These are phyloP conservation scores for Rhizopogon roseolus DNA, from an alignment of 768 basidiomycete species.

Conservation along the genomic window DNA sequence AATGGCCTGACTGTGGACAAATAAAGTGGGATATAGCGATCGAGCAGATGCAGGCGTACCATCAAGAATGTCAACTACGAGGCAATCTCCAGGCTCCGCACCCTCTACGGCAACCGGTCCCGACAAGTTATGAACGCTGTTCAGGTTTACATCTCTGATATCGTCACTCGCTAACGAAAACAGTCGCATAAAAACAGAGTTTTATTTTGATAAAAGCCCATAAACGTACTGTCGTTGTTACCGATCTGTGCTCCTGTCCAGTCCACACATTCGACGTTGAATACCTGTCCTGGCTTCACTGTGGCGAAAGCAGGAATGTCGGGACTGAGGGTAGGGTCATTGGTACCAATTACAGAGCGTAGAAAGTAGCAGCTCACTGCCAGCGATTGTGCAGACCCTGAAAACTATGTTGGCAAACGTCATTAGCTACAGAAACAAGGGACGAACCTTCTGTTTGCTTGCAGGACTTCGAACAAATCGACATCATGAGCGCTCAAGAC, in stretches of 20 bases:
- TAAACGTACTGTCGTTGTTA: conserved; percentile 59
- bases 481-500: background rate
- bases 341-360: background rate
- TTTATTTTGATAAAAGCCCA: background rate
- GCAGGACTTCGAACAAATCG: conserved; percentile 32
- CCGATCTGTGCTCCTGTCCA: conserved; percentile 81
- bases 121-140: conserved; percentile 68
- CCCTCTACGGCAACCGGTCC: conserved; percentile 74
- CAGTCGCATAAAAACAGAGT: background rate
- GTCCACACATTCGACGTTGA: conserved; percentile 69
- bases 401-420: background rate
- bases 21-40: background rate
- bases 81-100: conserved; percentile 73
- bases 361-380: conserved; percentile 45
- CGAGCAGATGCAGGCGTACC: conserved; percentile 27
- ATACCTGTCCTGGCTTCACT: conserved; percentile 62
- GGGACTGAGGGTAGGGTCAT: conserved; percentile 33
- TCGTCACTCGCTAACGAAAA: conserved; percentile 53
- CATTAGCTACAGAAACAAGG: background rate
- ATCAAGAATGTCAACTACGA: conserved; percentile 79
- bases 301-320: conserved; percentile 60
- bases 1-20: conserved; percentile 49
- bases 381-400: conserved; percentile 69
- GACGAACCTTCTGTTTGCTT: conserved; percentile 51
- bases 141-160: conserved; percentile 58